Evolutionary conservation across 441 rosid genomes (phyloP).

Genomic region (Rhodomyrtus psidioides): DNA sequence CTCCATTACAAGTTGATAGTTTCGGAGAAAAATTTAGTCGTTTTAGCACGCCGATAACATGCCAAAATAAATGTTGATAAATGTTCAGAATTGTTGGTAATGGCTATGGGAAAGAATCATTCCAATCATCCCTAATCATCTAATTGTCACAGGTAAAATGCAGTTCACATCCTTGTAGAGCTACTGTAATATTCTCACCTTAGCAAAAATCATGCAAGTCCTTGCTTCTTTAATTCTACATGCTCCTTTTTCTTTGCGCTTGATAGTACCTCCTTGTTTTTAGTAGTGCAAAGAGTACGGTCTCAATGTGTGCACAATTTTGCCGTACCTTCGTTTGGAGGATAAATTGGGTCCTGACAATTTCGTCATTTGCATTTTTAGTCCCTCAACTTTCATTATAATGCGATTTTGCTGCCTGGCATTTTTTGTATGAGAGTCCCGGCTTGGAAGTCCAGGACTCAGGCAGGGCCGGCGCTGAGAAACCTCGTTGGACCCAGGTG

Average conservation of each 20-base stretch:
- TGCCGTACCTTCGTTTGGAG: too few relatives aligned
- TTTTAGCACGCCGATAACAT: not conserved
- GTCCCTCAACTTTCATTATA: not conserved
- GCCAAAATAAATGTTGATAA: not conserved
- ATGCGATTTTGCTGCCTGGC: not conserved
- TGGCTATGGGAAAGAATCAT: not conserved
- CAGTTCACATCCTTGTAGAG: rapidly evolving
- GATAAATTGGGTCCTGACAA: not conserved
- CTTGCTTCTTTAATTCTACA: too few relatives aligned
- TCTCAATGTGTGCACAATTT: not conserved
- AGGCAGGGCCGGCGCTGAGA: too few relatives aligned
- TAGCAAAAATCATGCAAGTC: not conserved
- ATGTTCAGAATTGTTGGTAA: not conserved
- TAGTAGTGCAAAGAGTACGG: too few relatives aligned
- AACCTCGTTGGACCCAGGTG: too few relatives aligned
- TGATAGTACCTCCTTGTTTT: too few relatives aligned
- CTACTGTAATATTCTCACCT: not conserved
- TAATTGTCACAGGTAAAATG: not conserved
- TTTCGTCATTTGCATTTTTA: not conserved
- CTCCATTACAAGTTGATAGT: not conserved
- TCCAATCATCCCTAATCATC: not conserved
- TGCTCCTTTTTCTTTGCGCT: too few relatives aligned
- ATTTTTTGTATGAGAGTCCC: too few relatives aligned
- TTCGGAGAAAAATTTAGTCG: not conserved
- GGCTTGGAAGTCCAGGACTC: too few relatives aligned